phyloP scores from a whole-genome alignment of 768 basidiomycete species.

The Filobasidium wieringae region DNA sequence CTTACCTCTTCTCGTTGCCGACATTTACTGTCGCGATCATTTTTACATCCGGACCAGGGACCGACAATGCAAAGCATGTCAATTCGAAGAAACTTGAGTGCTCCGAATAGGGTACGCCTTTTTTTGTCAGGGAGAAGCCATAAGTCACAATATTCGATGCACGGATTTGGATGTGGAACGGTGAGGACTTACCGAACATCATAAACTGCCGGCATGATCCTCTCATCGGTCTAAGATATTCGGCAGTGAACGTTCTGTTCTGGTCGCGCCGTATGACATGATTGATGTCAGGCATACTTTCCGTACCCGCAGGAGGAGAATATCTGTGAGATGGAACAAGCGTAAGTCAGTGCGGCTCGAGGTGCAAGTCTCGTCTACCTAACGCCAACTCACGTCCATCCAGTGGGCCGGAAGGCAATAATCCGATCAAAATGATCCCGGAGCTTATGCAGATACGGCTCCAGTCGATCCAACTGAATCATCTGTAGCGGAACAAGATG shows the following conservation, averaged over 20 bases:
- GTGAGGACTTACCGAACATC: slow-evolving; percentile 59
- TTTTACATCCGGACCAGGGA: slow-evolving; percentile 56
- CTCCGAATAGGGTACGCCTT: slow-evolving; percentile 65
- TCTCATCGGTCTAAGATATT: slow-evolving; percentile 55
- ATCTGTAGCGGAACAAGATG: slow-evolving; percentile 69
- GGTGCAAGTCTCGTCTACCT: no score
- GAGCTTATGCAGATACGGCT: slow-evolving; percentile 62
- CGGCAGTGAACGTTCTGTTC: slow-evolving; percentile 55
- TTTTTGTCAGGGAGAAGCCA: no score
- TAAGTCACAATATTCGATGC: slow-evolving; percentile 10
- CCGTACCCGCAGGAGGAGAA: slow-evolving; percentile 53
- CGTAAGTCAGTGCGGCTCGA: not conserved
- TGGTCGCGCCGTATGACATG: slow-evolving; percentile 59
- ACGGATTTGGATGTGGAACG: not conserved
- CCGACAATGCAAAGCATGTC: slow-evolving; percentile 84
- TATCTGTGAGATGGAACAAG: slow-evolving; percentile 43
- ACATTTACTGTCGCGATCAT: slow-evolving; percentile 78
- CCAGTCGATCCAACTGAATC: slow-evolving; percentile 65
- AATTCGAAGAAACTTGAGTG: slow-evolving; percentile 92
- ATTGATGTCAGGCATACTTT: slow-evolving; percentile 53
- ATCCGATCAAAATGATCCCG: slow-evolving; percentile 58
- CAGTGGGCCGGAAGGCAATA: slow-evolving; percentile 82
- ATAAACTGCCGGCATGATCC: slow-evolving; percentile 60
- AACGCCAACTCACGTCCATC: slow-evolving; percentile 72
- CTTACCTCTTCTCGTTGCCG: slow-evolving; percentile 36